Conservation (phyloP, 345 rosid genomes). For the Murraya paniculata region DNA sequence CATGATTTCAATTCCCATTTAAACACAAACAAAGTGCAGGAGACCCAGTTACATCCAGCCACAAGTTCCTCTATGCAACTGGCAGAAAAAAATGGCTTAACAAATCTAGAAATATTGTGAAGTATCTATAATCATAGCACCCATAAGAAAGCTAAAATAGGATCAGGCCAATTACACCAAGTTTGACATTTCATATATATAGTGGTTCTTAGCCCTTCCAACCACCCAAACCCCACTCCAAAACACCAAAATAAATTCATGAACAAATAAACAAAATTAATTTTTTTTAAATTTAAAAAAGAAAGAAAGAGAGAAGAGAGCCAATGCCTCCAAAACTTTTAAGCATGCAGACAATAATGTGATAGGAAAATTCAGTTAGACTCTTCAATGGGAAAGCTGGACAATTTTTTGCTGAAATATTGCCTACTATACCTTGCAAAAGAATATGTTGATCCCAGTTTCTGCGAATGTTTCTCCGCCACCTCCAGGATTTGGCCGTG, state of each 20-base stretch:
- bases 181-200: not conserved
- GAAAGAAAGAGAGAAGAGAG: not conserved
- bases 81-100: not conserved
- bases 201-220: not conserved
- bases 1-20: not conserved
- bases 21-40: not conserved
- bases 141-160: not conserved
- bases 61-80: not conserved
- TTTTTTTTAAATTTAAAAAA: not conserved
- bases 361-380: not conserved
- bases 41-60: not conserved
- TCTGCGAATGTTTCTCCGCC: slow-evolving; percentile 99
- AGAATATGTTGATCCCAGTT: slow-evolving; percentile 84
- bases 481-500: slow-evolving; percentile 89
- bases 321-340: slow-evolving; percentile 1
- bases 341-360: not conserved
- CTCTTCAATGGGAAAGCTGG: not conserved
- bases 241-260: not conserved
- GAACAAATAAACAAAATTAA: not conserved
- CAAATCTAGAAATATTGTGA: not conserved
- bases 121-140: not conserved
- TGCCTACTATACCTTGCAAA: slow-evolving; percentile 58
- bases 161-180: not conserved
- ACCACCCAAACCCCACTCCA: not conserved
- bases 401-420: not conserved